These are phyloP conservation scores for Xylaria sp. DNA, from an alignment of 2,329 filamentous ascomycete genomes.

Conservation along the genomic window DNA sequence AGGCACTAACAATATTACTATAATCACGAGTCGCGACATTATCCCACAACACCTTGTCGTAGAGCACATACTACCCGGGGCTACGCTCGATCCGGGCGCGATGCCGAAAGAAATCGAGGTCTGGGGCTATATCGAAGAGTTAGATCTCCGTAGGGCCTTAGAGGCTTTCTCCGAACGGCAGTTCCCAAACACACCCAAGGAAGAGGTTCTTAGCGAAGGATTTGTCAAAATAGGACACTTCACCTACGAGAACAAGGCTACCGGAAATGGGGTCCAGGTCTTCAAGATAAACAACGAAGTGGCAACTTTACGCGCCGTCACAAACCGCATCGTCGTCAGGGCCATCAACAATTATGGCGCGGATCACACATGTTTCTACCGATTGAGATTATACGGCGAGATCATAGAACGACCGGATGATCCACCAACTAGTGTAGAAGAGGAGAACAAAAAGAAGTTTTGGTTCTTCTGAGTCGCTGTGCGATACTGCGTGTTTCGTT, in stretches of 20 bases:
- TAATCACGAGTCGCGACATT: conserved; percentile 68
- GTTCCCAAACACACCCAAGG: conserved; percentile 51
- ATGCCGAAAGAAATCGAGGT: conserved; percentile 77
- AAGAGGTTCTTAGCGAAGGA: conserved; percentile 50
- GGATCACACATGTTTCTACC: conserved; percentile 74
- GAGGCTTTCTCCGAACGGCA: conserved; percentile 57
- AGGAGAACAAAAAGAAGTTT: neutral
- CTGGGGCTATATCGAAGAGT: conserved; percentile 69
- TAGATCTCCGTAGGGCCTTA: conserved; percentile 54
- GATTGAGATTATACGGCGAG: conserved; percentile 68
- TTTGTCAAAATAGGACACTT: conserved; percentile 70
- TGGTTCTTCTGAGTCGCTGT: conserved; percentile 11
- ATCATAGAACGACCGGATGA: conserved; percentile 40
- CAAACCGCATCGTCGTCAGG: conserved; percentile 65
- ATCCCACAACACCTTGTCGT: conserved; percentile 76
- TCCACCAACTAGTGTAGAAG: too few species aligned
- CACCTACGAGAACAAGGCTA: conserved; percentile 60
- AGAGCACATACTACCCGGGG: conserved; percentile 74
- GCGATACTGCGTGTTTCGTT: too few species aligned
- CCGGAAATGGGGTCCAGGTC: conserved; percentile 62
- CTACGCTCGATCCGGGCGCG: conserved; percentile 69
- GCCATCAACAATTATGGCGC: conserved; percentile 69
- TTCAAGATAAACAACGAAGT: conserved; percentile 65
- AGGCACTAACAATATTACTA: conserved; percentile 70
- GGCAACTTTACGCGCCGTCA: conserved; percentile 58